Percentiles rank a stretch among this genome's conserved stretches.
These are phyloP conservation scores for Pythium coloratum DNA, from an alignment of 352 stramenopile species.

Conservation along the genomic window DNA sequence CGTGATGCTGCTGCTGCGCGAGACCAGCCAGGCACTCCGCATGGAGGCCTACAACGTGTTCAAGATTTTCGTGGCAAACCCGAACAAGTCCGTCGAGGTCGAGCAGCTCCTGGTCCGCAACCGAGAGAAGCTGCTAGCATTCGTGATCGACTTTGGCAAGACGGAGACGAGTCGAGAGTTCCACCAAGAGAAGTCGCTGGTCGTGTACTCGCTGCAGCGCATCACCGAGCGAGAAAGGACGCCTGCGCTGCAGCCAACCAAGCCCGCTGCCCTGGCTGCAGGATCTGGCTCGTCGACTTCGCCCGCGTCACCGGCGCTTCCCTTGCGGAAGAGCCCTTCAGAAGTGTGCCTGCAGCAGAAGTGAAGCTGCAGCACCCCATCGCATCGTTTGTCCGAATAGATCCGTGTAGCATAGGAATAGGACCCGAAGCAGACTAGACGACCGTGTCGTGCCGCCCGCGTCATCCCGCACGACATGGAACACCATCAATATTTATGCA, in stretches of 20 bases:
- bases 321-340: slow-evolving; percentile 36
- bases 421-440: slow-evolving; percentile 11
- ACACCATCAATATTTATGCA: slow-evolving; percentile 18
- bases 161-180: slow-evolving; percentile 73
- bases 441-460: background rate
- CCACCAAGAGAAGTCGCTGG: slow-evolving; percentile 67
- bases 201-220: slow-evolving; percentile 70
- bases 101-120: slow-evolving; percentile 74
- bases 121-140: slow-evolving; percentile 72
- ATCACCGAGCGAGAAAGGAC: slow-evolving; percentile 39
- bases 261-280: background rate
- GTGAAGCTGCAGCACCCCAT: slow-evolving; percentile 12
- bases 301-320: slow-evolving; percentile 41
- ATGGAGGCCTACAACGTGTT: slow-evolving; percentile 88
- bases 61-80: slow-evolving; percentile 89
- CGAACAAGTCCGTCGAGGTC: slow-evolving; percentile 75
- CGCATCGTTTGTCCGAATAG: slow-evolving; percentile 14
- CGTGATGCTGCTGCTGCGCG: slow-evolving; percentile 74
- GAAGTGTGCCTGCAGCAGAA: slow-evolving; percentile 43
- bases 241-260: background rate
- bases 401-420: slow-evolving; percentile 26
- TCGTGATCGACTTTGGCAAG: slow-evolving; percentile 78
- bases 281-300: slow-evolving; percentile 24
- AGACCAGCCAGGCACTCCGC: slow-evolving; percentile 70
- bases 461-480: background rate